These are phyloP conservation scores for Beauveria pseudobassiana DNA, from an alignment of 2,329 filamentous ascomycete species.

Conservation along the genomic window DNA sequence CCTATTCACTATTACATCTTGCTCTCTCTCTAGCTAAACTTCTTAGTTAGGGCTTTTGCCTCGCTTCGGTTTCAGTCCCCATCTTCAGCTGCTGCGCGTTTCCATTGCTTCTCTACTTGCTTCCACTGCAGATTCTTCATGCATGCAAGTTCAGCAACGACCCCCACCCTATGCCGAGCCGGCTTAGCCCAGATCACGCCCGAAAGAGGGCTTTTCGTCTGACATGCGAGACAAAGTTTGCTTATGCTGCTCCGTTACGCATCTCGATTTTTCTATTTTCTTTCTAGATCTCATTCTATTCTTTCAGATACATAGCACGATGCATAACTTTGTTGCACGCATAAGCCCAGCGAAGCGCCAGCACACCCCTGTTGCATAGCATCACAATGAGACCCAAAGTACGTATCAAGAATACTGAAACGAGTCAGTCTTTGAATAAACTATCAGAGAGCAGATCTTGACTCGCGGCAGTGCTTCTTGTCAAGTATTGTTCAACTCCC, in stretches of 20 bases:
- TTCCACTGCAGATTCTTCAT: background rate
- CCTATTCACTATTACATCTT: background rate
- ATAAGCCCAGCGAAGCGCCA: too few relatives aligned
- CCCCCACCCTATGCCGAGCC: background rate
- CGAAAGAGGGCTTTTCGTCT: background rate
- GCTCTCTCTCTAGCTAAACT: too few relatives aligned
- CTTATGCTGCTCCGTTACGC: background rate
- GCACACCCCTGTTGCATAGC: too few relatives aligned
- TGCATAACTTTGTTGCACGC: too few relatives aligned
- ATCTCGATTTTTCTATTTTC: background rate
- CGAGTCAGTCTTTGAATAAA: too few relatives aligned
- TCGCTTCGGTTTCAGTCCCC: background rate
- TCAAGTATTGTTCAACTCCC: too few relatives aligned
- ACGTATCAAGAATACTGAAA: too few relatives aligned
- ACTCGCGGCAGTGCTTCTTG: too few relatives aligned
- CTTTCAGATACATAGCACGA: too few relatives aligned
- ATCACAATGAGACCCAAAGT: too few relatives aligned
- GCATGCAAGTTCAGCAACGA: background rate
- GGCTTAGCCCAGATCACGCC: background rate
- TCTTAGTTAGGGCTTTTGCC: background rate
- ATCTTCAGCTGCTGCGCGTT: background rate
- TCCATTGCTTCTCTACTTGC: background rate
- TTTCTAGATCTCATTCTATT: background rate
- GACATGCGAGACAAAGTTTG: background rate
- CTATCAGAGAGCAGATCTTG: too few relatives aligned